A percentile compares a stretch with the other conserved stretches of the same genome.
Evolutionary conservation across 2,329 filamentous ascomycete genomes (phyloP).

Genomic region (Stemphylium lycopersici): DNA sequence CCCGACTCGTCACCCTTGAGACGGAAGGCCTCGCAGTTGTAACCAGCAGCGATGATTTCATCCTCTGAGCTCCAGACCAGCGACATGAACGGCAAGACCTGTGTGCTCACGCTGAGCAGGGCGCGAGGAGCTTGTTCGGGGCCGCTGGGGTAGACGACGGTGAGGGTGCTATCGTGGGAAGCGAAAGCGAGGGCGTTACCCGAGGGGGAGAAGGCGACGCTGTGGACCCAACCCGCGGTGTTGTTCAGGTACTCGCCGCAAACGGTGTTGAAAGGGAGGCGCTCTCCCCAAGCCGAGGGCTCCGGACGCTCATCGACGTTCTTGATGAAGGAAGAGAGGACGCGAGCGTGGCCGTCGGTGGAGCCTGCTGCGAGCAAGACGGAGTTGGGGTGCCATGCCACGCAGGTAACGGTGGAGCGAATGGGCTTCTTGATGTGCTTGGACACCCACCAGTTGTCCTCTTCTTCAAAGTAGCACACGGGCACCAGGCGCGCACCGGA

Average conservation of each 20-base stretch:
- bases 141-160: slow-evolving; percentile 90
- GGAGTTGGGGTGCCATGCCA: slow-evolving; percentile 97
- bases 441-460: slow-evolving; percentile 99
- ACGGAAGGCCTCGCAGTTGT: slow-evolving; percentile 86
- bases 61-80: slow-evolving; percentile 89
- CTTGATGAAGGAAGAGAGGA: slow-evolving; percentile 96
- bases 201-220: slow-evolving; percentile 88
- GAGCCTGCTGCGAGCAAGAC: slow-evolving; percentile 92
- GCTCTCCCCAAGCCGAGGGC: slow-evolving; percentile 89
- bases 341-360: slow-evolving; percentile 95
- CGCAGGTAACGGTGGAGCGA: slow-evolving; percentile 91
- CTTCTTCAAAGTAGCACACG: slow-evolving; percentile 97
- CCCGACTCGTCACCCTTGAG: slow-evolving; percentile 79
- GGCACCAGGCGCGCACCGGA: slow-evolving; percentile 95
- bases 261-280: slow-evolving; percentile 96
- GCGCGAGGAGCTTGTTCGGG: slow-evolving; percentile 89
- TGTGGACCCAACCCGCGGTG: slow-evolving; percentile 95
- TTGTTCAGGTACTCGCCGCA: slow-evolving; percentile 97
- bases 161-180: slow-evolving; percentile 94
- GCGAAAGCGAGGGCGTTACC: slow-evolving; percentile 94
- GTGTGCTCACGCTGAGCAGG: slow-evolving; percentile 88
- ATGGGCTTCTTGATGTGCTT: slow-evolving; percentile 99
- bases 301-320: slow-evolving; percentile 86
- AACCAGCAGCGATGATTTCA: slow-evolving; percentile 94
- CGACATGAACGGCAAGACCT: slow-evolving; percentile 89